Evolutionary conservation across 768 basidiomycete genomes (phyloP).

Genomic region (Auricularia auricula-judae): DNA sequence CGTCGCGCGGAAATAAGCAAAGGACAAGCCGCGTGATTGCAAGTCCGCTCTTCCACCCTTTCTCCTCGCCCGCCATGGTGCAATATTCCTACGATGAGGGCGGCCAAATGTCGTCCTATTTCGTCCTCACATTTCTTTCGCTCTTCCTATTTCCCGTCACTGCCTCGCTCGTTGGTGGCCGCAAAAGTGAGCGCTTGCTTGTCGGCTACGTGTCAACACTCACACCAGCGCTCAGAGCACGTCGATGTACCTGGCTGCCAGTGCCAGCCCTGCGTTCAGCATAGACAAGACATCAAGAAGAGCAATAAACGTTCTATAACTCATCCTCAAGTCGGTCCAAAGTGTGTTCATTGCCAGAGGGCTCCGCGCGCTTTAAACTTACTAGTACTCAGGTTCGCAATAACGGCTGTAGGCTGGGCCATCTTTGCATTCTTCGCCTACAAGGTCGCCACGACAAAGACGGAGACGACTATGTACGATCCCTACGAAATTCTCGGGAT

Average conservation of each 20-base stretch:
- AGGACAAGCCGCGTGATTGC: neutral
- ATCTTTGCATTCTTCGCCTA: conserved; percentile 58
- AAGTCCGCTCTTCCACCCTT: neutral
- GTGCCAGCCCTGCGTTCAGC: conserved; percentile 50
- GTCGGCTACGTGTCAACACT: conserved; percentile 1
- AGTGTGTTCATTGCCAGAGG: conserved; percentile 27
- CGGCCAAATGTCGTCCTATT: conserved; percentile 82
- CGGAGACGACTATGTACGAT: conserved; percentile 70
- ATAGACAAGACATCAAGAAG: conserved; percentile 34
- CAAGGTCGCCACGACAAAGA: conserved; percentile 43
- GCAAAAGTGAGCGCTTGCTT: neutral
- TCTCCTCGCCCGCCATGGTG: conserved; percentile 36
- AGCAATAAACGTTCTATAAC: conserved; percentile 36
- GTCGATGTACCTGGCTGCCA: conserved; percentile 39
- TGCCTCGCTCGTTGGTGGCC: conserved; percentile 17
- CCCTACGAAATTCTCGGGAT: conserved; percentile 92
- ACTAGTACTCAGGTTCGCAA: conserved; percentile 33
- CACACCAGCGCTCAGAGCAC: conserved; percentile 20
- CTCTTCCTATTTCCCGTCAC: conserved; percentile 76
- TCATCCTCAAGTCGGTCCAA: conserved; percentile 36
- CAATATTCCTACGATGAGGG: conserved; percentile 80
- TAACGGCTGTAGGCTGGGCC: conserved; percentile 65
- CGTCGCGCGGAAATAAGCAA: neutral
- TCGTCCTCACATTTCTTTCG: conserved; percentile 80
- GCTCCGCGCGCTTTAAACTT: neutral